Conservation (phyloP, 352 stramenopile genomes). For the Phytophthora idaei region DNA sequence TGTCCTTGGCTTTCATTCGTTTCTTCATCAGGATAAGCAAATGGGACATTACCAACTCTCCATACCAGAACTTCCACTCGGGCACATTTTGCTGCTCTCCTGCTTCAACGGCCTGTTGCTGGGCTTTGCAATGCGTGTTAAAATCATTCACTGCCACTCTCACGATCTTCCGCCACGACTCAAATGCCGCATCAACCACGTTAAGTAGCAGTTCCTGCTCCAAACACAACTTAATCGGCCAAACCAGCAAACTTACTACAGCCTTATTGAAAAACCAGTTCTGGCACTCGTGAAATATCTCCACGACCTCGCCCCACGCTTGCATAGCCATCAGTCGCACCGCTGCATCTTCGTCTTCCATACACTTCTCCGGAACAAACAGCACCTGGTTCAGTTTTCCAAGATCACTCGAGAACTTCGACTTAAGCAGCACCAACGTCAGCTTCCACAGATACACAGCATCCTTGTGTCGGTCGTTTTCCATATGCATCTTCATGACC, state of each 20-base stretch:
- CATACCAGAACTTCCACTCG: slow-evolving; percentile 65
- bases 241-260: slow-evolving; percentile 52
- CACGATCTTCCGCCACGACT: slow-evolving; percentile 55
- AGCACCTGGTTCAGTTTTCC: slow-evolving; percentile 56
- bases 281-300: slow-evolving; percentile 50
- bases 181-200: slow-evolving; percentile 54
- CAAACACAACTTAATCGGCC: slow-evolving; percentile 52
- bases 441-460: slow-evolving; percentile 65
- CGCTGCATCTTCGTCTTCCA: slow-evolving; percentile 51
- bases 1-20: not conserved
- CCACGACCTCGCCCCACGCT: slow-evolving; percentile 52
- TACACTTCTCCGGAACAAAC: slow-evolving; percentile 59
- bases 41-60: slow-evolving; percentile 50
- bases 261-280: slow-evolving; percentile 69
- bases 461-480: slow-evolving; percentile 44
- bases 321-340: slow-evolving; percentile 60
- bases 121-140: slow-evolving; percentile 39
- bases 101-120: slow-evolving; percentile 26
- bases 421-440: slow-evolving; percentile 51
- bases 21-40: slow-evolving; percentile 31
- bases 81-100: slow-evolving; percentile 39
- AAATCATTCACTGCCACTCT: slow-evolving; percentile 54
- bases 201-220: slow-evolving; percentile 56
- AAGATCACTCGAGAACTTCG: slow-evolving; percentile 45
- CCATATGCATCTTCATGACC: slow-evolving; percentile 61